phyloP scores from a whole-genome alignment of 495 filamentous ascomycete species.

The Neurospora intermedia region DNA sequence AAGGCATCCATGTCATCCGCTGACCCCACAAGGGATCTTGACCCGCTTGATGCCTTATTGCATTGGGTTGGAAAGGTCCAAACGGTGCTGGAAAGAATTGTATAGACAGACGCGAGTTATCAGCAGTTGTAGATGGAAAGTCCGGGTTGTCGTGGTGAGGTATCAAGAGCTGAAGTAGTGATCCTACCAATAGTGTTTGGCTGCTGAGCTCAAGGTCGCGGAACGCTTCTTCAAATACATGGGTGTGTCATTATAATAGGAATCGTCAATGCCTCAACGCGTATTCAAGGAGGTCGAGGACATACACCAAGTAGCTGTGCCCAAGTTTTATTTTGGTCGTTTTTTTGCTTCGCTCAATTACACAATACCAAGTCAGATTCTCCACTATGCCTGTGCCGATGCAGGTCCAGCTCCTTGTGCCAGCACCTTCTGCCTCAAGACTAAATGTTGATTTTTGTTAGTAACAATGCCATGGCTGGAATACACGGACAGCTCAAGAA shows the following conservation, averaged over 20 bases:
- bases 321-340: background rate
- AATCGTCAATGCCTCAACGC: background rate
- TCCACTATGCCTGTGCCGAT: slow-evolving; percentile 4
- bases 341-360: background rate
- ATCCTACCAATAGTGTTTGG: background rate
- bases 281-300: background rate
- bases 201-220: background rate
- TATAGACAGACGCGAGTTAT: background rate
- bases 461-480: background rate
- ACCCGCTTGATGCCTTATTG: slow-evolving; percentile 7
- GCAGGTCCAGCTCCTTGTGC: slow-evolving; percentile 7
- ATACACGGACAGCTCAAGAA: background rate
- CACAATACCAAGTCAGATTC: slow-evolving; percentile 5
- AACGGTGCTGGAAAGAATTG: slow-evolving; percentile 4
- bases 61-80: slow-evolving; percentile 12
- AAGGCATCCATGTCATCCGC: background rate
- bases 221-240: background rate
- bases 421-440: slow-evolving; percentile 49
- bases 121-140: background rate
- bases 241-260: background rate
- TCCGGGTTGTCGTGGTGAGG: background rate
- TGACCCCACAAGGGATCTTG: background rate
- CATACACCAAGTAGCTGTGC: background rate
- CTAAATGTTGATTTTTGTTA: slow-evolving; percentile 16
- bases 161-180: background rate